These are phyloP conservation scores for Arthrobotrys sphaeroides DNA, from an alignment of 2,329 filamentous ascomycete genomes.

Conservation along the genomic window DNA sequence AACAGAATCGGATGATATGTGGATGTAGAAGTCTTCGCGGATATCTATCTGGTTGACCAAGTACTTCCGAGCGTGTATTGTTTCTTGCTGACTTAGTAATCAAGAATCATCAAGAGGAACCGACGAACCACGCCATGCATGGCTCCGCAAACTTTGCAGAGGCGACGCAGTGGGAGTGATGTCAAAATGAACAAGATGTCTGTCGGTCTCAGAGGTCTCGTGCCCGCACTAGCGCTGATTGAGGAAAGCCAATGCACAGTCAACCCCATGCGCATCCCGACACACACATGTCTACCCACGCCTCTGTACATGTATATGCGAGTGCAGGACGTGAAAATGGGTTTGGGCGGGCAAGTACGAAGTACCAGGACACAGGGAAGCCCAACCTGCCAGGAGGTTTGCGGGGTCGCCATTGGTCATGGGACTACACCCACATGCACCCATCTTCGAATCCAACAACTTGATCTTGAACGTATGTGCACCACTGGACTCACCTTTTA, in stretches of 20 bases:
- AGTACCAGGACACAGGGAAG: not conserved
- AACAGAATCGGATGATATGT: not conserved
- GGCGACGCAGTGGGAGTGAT: not conserved
- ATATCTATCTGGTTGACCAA: not conserved
- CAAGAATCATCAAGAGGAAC: constrained; percentile 3
- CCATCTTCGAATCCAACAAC: constrained; percentile 16
- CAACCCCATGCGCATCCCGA: constrained; percentile 12
- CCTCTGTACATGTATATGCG: constrained; percentile 1
- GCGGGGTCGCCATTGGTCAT: constrained; percentile 47
- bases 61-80: not conserved
- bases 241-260: constrained; percentile 17
- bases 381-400: constrained; percentile 9
- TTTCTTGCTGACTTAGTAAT: not conserved
- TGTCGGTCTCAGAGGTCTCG: constrained; percentile 16
- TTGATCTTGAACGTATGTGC: constrained; percentile 27
- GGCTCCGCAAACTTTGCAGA: not conserved
- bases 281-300: not conserved
- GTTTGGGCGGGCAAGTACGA: not conserved
- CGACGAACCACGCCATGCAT: not conserved
- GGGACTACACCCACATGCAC: constrained; percentile 42
- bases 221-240: constrained; percentile 15
- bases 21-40: no score
- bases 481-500: constrained; percentile 29
- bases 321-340: not conserved
- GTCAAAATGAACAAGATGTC: constrained; percentile 3